These are phyloP conservation scores for Suillus ampliporus DNA, from an alignment of 768 basidiomycete genomes.

Conservation along the genomic window DNA sequence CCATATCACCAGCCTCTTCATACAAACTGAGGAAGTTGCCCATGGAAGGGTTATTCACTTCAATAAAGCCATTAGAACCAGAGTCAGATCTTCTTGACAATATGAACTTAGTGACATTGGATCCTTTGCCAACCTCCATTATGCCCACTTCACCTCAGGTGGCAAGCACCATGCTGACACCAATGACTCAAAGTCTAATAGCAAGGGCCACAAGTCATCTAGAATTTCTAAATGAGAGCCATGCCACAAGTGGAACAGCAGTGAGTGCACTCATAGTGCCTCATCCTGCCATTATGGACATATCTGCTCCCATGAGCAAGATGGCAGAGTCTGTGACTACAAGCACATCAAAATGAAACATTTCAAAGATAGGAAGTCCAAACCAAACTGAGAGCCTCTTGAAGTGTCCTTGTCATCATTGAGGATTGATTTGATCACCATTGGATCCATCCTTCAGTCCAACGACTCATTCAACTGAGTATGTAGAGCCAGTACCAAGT, in stretches of 20 bases:
- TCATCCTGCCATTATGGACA: conserved; percentile 30
- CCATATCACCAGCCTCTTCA: no score
- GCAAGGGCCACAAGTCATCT: no score
- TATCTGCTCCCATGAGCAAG: conserved; percentile 24
- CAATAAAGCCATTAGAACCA: no score
- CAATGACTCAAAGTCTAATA: no score
- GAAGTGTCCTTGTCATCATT: background rate
- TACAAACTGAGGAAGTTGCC: no score
- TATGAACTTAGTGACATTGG: no score
- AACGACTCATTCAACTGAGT: background rate
- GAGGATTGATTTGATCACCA: background rate
- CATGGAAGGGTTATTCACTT: no score
- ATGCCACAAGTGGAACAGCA: background rate
- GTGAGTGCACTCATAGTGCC: background rate
- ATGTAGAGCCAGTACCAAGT: background rate
- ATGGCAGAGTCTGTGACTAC: background rate
- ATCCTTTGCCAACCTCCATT: no score
- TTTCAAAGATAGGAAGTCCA: background rate
- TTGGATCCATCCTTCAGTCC: background rate
- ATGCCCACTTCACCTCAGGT: no score
- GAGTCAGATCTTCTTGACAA: no score
- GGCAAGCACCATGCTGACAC: no score
- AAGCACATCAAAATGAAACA: background rate
- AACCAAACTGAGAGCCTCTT: background rate
- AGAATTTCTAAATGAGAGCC: no score